These are phyloP conservation scores for Talaromyces verruculosus DNA, from an alignment of 2,329 filamentous ascomycete genomes.

Conservation along the genomic window DNA sequence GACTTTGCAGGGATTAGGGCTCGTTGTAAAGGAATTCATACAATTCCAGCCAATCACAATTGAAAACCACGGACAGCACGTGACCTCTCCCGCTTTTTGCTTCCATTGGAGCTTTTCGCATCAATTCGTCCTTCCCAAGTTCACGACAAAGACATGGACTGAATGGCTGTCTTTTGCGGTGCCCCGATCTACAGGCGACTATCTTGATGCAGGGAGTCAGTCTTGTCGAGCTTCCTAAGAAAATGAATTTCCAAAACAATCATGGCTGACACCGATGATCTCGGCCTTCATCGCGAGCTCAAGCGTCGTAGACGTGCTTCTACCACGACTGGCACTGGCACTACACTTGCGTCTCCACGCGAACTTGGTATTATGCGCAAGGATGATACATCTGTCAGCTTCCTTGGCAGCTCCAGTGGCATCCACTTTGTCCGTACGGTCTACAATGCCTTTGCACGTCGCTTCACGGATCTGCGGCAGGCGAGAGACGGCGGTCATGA, in stretches of 20 bases:
- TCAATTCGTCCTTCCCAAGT: neutral
- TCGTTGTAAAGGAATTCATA: neutral
- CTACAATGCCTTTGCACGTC: slow-evolving; percentile 1
- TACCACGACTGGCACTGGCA: neutral
- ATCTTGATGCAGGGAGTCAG: neutral
- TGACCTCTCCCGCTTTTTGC: neutral
- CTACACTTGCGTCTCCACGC: neutral
- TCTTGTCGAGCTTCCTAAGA: neutral
- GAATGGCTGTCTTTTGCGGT: neutral
- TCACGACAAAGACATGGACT: neutral
- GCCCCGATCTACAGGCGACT: neutral
- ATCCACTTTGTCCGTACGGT: neutral
- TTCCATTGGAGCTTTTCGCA: neutral
- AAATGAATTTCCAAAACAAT: neutral
- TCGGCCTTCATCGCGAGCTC: neutral
- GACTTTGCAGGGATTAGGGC: neutral
- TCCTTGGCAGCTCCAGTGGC: slow-evolving; percentile 1
- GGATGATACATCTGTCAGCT: slow-evolving; percentile 1
- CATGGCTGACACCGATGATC: neutral
- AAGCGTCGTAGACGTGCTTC: neutral
- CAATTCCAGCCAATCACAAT: neutral
- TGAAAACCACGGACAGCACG: neutral
- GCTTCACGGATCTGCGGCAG: neutral
- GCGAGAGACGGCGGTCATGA: neutral
- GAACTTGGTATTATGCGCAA: neutral